Percentiles rank a stretch among this genome's conserved stretches.
These are phyloP conservation scores for Trypanosoma vivax DNA, from an alignment of 208 protist genomes.

Conservation along the genomic window DNA sequence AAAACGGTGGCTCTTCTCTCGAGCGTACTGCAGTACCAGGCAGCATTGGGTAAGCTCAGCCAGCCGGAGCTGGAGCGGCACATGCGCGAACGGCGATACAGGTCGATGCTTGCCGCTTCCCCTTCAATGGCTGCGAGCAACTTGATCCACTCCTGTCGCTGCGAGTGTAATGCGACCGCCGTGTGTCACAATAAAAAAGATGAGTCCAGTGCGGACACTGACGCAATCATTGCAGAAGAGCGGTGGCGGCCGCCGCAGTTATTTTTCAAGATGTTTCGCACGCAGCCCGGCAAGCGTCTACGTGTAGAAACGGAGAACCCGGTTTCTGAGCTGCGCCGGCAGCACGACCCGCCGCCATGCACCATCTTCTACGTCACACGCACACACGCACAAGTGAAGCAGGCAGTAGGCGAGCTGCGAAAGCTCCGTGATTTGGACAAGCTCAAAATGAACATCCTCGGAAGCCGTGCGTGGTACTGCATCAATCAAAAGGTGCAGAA, in stretches of 20 bases:
- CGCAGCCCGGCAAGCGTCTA: slow-evolving; percentile 23
- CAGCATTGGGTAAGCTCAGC: slow-evolving; percentile 88
- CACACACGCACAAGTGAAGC: slow-evolving; percentile 95
- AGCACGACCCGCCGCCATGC: slow-evolving; percentile 44
- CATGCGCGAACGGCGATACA: slow-evolving; percentile 70
- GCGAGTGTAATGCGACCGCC: slow-evolving; percentile 17
- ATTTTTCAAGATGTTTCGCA: slow-evolving; percentile 61
- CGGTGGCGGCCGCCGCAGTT: slow-evolving; percentile 24
- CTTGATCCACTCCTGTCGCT: slow-evolving; percentile 48
- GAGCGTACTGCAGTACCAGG: slow-evolving; percentile 65
- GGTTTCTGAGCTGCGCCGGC: slow-evolving; percentile 47
- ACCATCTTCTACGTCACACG: slow-evolving; percentile 93
- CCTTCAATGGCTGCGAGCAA: neutral
- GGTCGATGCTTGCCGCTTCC: slow-evolving; percentile 20
- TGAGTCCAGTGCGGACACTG: neutral
- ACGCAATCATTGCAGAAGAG: slow-evolving; percentile 8
- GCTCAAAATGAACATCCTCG: slow-evolving; percentile 89
- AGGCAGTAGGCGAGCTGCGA: slow-evolving; percentile 91
- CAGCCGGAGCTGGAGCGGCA: slow-evolving; percentile 90
- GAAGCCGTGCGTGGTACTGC: slow-evolving; percentile 92
- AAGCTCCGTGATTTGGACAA: slow-evolving; percentile 53
- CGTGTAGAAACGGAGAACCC: slow-evolving; percentile 44
- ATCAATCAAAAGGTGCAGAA: slow-evolving; percentile 70
- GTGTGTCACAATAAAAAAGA: neutral
- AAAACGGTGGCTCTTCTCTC: slow-evolving; percentile 96